These are phyloP conservation scores for Plantago coronopus DNA, from an alignment of 305 asterid species.

Conservation along the genomic window DNA sequence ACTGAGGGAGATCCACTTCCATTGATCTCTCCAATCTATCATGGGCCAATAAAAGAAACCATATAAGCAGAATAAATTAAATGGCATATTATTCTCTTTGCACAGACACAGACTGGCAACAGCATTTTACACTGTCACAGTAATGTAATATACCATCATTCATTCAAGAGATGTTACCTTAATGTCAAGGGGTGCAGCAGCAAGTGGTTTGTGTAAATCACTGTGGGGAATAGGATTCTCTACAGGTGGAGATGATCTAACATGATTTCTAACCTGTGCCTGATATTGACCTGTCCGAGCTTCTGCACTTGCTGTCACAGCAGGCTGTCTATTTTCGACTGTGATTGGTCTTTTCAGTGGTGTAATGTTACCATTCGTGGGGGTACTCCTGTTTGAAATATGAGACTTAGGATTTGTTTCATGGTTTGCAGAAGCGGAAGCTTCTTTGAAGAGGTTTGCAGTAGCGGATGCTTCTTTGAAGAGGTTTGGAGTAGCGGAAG, in stretches of 20 bases:
- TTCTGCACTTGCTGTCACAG: conserved; percentile 4
- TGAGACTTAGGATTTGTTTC: conserved; percentile 16
- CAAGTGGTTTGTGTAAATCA: conserved; percentile 12
- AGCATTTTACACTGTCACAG: background rate
- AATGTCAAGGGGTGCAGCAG: conserved; percentile 17
- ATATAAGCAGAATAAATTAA: background rate
- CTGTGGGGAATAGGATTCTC: conserved; percentile 14
- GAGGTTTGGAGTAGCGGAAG: conserved; percentile 12
- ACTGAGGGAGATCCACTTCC: conserved; percentile 15
- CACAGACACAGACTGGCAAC: background rate
- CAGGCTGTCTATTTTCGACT: conserved; percentile 10
- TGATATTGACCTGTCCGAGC: conserved; percentile 14
- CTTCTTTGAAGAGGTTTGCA: too few relatives aligned
- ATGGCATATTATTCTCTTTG: background rate
- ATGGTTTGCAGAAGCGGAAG: conserved; percentile 6
- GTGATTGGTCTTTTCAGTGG: conserved; percentile 2
- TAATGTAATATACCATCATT: background rate
- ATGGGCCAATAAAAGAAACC: background rate
- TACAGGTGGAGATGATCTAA: conserved; percentile 9
- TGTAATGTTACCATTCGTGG: background rate
- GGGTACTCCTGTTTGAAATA: conserved; percentile 12
- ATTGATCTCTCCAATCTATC: conserved; percentile 24
- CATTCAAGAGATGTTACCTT: conserved; percentile 29
- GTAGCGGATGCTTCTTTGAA: conserved; percentile 13
- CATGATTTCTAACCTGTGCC: conserved; percentile 15